Evolutionary conservation across 2,329 filamentous ascomycete genomes (phyloP).

Genomic region (Cytospora paraplurivora): DNA sequence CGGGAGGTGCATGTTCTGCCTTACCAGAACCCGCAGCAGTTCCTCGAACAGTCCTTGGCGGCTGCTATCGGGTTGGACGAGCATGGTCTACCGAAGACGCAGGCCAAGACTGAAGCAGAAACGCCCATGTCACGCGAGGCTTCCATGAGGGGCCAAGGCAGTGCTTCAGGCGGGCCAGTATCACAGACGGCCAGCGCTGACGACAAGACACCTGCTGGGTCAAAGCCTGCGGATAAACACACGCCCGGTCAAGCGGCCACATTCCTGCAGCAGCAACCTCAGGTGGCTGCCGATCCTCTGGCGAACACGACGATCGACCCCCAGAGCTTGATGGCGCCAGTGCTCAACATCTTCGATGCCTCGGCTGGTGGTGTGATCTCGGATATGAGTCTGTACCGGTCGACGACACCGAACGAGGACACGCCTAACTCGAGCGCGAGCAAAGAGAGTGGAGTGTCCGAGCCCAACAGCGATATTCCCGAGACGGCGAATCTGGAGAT

Average conservation of each 20-base stretch:
- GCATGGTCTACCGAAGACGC: slow-evolving; percentile 48
- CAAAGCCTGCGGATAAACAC: slow-evolving; percentile 33
- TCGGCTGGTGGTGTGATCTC: slow-evolving; percentile 51
- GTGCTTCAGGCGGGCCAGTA: slow-evolving; percentile 45
- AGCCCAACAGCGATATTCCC: slow-evolving; percentile 64
- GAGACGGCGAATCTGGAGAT: slow-evolving; percentile 58
- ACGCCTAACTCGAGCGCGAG: slow-evolving; percentile 65
- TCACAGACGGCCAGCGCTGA: slow-evolving; percentile 35
- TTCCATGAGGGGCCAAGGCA: slow-evolving; percentile 54
- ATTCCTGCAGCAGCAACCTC: slow-evolving; percentile 13
- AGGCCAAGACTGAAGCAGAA: slow-evolving; percentile 39
- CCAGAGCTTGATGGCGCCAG: slow-evolving; percentile 47
- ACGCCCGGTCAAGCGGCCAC: slow-evolving; percentile 35
- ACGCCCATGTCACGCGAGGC: slow-evolving; percentile 56
- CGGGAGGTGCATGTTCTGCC: slow-evolving; percentile 63
- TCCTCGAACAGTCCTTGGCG: slow-evolving; percentile 52
- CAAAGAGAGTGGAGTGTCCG: slow-evolving; percentile 61
- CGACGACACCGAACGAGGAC: slow-evolving; percentile 59
- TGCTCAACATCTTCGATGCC: slow-evolving; percentile 45
- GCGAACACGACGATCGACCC: slow-evolving; percentile 55
- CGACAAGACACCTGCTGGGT: slow-evolving; percentile 29
- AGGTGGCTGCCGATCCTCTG: slow-evolving; percentile 38
- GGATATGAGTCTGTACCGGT: slow-evolving; percentile 56
- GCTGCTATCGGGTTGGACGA: slow-evolving; percentile 53
- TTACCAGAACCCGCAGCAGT: slow-evolving; percentile 56